These are phyloP conservation scores for Rhizopus sp. DNA, from an alignment of 371 early-diverging fungal genomes.

Conservation along the genomic window DNA sequence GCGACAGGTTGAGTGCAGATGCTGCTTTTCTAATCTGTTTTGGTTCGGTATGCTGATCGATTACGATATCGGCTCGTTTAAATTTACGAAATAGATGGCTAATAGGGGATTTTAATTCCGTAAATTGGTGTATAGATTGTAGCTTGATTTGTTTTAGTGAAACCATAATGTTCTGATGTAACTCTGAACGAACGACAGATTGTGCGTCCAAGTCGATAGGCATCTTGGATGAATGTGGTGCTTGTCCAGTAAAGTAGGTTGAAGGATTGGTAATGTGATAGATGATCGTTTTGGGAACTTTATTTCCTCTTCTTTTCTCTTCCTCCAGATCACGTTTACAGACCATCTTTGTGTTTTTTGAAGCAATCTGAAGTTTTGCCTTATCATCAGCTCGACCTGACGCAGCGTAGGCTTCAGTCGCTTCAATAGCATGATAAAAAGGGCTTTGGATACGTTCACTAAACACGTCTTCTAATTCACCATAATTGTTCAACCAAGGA, in stretches of 20 bases:
- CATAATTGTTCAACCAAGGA: constrained; percentile 52
- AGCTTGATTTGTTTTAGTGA: constrained; percentile 32
- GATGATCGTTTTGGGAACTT: constrained; percentile 41
- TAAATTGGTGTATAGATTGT: constrained; percentile 17
- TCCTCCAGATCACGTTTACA: constrained; percentile 39
- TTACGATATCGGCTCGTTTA: constrained; percentile 13
- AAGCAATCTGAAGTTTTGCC: constrained; percentile 9
- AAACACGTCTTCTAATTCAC: constrained; percentile 32
- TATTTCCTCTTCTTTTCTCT: constrained; percentile 20
- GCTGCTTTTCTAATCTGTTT: constrained; percentile 29
- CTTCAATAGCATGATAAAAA: constrained; percentile 19
- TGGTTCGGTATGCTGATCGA: constrained; percentile 9
- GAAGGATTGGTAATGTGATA: constrained; percentile 47
- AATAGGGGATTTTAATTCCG: constrained; percentile 29
- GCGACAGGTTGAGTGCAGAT: constrained; percentile 38
- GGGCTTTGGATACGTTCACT: constrained; percentile 12
- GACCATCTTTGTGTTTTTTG: constrained; percentile 32
- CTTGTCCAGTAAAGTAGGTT: constrained; percentile 44
- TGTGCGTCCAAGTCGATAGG: constrained; percentile 32
- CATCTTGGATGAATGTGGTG: constrained; percentile 28
- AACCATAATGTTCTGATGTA: constrained; percentile 30
- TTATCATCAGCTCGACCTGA: constrained; percentile 26
- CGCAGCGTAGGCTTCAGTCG: constrained; percentile 26
- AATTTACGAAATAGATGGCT: constrained; percentile 28
- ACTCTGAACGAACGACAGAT: constrained; percentile 30